Percentiles rank a stretch among this genome's conserved stretches.
These are phyloP conservation scores for Sphaceloma murrayae DNA, from an alignment of 2,329 filamentous ascomycete genomes.

Conservation along the genomic window DNA sequence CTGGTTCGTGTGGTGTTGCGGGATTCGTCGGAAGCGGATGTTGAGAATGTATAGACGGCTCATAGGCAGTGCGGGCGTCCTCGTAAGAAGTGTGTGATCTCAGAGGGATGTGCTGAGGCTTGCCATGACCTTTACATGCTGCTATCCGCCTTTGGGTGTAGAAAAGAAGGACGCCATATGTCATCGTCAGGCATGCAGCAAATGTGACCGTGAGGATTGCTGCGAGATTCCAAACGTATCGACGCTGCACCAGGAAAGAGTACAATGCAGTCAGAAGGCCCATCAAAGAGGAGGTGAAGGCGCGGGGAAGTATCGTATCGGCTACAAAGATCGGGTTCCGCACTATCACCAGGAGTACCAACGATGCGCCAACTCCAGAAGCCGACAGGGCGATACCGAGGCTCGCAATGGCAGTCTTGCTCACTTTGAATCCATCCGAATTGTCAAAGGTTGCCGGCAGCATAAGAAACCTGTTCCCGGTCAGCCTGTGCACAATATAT, in stretches of 20 bases:
- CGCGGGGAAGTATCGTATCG: constrained; percentile 40
- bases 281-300: constrained; percentile 35
- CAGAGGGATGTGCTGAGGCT: constrained; percentile 16
- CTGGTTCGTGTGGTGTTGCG: constrained; percentile 23
- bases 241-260: constrained; percentile 35
- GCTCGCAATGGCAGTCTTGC: constrained; percentile 34
- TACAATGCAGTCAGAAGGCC: constrained; percentile 42
- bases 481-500: constrained; percentile 17
- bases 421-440: constrained; percentile 32
- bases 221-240: constrained; percentile 36
- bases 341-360: constrained; percentile 39
- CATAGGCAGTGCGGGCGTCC: constrained; percentile 10
- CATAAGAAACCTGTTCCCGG: constrained; percentile 36
- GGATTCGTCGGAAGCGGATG: constrained; percentile 1
- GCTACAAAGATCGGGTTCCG: constrained; percentile 39
- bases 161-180: constrained; percentile 36
- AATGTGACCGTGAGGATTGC: constrained; percentile 36
- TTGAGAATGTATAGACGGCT: constrained; percentile 2
- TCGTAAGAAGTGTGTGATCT: constrained; percentile 17
- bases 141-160: constrained; percentile 35
- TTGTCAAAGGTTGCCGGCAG: constrained; percentile 39
- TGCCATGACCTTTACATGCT: constrained; percentile 24
- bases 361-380: constrained; percentile 41
- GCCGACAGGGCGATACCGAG: constrained; percentile 40
- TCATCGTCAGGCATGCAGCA: constrained; percentile 32